Evolutionary conservation across 2,329 filamentous ascomycete genomes (phyloP), one percentile per base, ranked within the genome.

Genomic region (Macrophomina tecta): DNA sequence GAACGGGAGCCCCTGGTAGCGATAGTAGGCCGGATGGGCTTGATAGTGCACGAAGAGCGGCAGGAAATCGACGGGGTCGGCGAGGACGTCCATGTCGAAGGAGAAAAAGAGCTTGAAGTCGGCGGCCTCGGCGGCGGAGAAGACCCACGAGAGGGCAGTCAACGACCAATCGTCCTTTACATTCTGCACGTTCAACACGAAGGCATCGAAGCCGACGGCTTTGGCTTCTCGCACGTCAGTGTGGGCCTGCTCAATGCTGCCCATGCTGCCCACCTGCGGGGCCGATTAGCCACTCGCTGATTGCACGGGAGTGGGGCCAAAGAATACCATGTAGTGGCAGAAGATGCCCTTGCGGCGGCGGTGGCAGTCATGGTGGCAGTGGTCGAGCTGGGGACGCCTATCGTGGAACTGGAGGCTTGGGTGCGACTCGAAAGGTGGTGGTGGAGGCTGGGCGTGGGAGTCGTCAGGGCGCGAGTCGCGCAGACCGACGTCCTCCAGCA

Each of bases 61-160:
- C 1, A 73, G 68, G 66, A 77, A 77, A 3, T 75, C 62, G 7
- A 68, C 63, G 4, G 76, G 74, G 32, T 72, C 66, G 42, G 71
- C 60, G 16, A 68, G 67, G 6, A 68, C 63, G 42, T 68, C 71
- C 69, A 76, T 75, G 61, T 79, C 77, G 60, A 79, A 78, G n/a
- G 74, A 77, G 68, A 79, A 79, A 70, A 78, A 79, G 30, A 79
- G 72, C 7, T 72, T 70, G 67, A 79, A 79, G 45, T 69, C 72
- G 9, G 72, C 69, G 1, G 70, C 68, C 1, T 72, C 70, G n/a
- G 75, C 72, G n/a, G 63, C 63, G 30, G 74, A 68, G 69, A 79
- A 79, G n/a, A 78, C 69, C 28, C 67, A 69, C 4, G 69, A 64
- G 2, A 77, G 71, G 5, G 77, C 73, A 38, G 69, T 65, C 2